Conservation (phyloP, 192 early-diverging fungal genomes). For the Funneliformis mosseae region DNA sequence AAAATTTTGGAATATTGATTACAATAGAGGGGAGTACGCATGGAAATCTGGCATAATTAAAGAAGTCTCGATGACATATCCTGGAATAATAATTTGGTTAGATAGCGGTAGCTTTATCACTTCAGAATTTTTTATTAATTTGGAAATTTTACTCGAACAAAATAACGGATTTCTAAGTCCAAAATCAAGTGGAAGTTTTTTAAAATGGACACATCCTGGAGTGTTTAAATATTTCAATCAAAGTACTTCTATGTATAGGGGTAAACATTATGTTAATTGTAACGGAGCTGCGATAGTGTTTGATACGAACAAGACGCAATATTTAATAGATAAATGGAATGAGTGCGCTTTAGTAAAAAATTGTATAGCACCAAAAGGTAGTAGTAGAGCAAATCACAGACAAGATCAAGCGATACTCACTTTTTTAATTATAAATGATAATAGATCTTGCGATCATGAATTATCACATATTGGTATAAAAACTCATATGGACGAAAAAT, state of each 20-base stretch:
- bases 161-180: slow-evolving; percentile 52
- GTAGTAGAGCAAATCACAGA: slow-evolving; percentile 51
- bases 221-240: slow-evolving; percentile 46
- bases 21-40: slow-evolving; percentile 52
- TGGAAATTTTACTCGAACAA: slow-evolving; percentile 42
- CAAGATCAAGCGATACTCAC: slow-evolving; percentile 52
- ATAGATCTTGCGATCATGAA: slow-evolving; percentile 35
- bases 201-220: slow-evolving; percentile 49
- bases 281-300: slow-evolving; percentile 52
- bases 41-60: slow-evolving; percentile 56
- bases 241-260: slow-evolving; percentile 29
- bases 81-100: slow-evolving; percentile 52
- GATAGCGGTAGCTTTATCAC: slow-evolving; percentile 45
- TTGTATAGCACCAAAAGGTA: slow-evolving; percentile 57
- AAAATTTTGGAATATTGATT: slow-evolving; percentile 47
- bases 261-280: slow-evolving; percentile 41
- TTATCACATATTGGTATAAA: slow-evolving; percentile 34
- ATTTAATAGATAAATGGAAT: slow-evolving; percentile 48
- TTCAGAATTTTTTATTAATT: slow-evolving; percentile 30
- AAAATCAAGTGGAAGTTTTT: slow-evolving; percentile 37
- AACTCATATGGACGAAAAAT: slow-evolving; percentile 37
- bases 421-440: slow-evolving; percentile 45
- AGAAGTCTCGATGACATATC: slow-evolving; percentile 36
- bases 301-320: slow-evolving; percentile 43
- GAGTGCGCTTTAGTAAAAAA: slow-evolving; percentile 46